phyloP scores from a whole-genome alignment of 192 early-diverging fungal species.

The Backusella tuberculispora region DNA sequence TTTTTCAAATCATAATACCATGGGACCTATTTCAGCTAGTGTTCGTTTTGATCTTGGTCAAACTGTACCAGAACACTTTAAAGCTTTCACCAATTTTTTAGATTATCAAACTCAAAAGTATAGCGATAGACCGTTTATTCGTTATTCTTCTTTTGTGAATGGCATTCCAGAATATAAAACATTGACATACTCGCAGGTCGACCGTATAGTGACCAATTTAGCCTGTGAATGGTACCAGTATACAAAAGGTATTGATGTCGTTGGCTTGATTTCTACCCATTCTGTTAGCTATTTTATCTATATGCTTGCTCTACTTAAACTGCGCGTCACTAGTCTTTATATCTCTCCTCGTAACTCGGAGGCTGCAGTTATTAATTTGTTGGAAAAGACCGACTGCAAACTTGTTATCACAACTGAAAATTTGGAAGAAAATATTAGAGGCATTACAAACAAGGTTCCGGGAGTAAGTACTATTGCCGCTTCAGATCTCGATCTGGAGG shows the following conservation, averaged over 20 bases:
- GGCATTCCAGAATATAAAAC: not conserved
- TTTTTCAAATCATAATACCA: not conserved
- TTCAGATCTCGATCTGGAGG: not conserved
- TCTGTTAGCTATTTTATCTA: slow-evolving; percentile 11
- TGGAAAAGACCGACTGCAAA: not conserved
- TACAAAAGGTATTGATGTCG: not conserved
- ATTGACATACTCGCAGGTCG: slow-evolving; percentile 7
- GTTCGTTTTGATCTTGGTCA: not conserved
- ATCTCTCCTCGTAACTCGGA: slow-evolving; percentile 16
- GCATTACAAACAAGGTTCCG: not conserved
- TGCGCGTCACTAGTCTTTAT: not conserved
- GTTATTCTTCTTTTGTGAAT: not conserved
- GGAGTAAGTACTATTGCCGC: not conserved
- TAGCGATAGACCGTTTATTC: not conserved
- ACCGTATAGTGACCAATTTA: not conserved
- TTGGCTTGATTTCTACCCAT: not conserved
- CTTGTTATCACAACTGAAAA: not conserved
- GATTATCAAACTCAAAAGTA: not conserved
- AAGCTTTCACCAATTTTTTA: slow-evolving; percentile 10
- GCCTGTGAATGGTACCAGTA: not conserved
- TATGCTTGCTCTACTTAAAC: not conserved
- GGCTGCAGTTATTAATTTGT: not conserved
- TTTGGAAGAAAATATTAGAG: too few relatives aligned
- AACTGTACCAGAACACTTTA: not conserved
- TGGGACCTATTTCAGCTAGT: not conserved